Evolutionary conservation across 1,284 basidiomycete species (phyloP).

Genomic region (Naganishia sp.): DNA sequence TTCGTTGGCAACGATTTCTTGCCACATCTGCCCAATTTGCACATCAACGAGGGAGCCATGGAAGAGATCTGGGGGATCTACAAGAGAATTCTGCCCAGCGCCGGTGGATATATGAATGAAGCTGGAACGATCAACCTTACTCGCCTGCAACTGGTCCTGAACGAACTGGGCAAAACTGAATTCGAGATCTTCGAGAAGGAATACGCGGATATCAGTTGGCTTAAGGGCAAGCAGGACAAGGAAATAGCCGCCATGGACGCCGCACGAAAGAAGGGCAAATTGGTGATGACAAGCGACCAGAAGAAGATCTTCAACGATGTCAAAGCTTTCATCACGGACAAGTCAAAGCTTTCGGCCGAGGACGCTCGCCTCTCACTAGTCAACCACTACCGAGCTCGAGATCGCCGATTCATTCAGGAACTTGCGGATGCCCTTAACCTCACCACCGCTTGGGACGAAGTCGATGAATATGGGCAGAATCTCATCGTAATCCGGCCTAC

Average conservation of each 20-base stretch:
- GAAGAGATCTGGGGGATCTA: conserved; percentile 92
- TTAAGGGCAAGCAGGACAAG: conserved; percentile 81
- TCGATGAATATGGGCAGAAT: conserved; percentile 72
- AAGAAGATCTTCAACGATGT: conserved; percentile 73
- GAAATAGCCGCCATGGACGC: conserved; percentile 60
- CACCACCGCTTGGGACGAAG: conserved; percentile 81
- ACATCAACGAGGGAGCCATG: conserved; percentile 96
- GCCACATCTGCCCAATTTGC: conserved; percentile 91
- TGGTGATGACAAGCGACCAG: conserved; percentile 70
- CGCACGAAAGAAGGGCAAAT: conserved; percentile 51
- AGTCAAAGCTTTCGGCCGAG: conserved; percentile 55
- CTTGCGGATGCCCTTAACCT: conserved; percentile 76
- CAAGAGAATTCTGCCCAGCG: conserved; percentile 80
- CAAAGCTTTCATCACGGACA: conserved; percentile 68
- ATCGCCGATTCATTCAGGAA: conserved; percentile 72
- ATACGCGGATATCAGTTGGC: conserved; percentile 83
- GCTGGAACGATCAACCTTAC: conserved; percentile 76
- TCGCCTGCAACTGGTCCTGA: conserved; percentile 80
- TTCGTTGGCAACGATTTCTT: conserved; percentile 98
- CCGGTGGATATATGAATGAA: conserved; percentile 95
- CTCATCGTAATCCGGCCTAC: conserved; percentile 60
- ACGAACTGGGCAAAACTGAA: conserved; percentile 87
- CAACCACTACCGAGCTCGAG: conserved; percentile 74
- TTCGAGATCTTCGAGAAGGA: conserved; percentile 86
- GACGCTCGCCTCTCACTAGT: conserved; percentile 63